Evolutionary conservation across 139 green algal species (phyloP).

Genomic region (Chlorella sp.): DNA sequence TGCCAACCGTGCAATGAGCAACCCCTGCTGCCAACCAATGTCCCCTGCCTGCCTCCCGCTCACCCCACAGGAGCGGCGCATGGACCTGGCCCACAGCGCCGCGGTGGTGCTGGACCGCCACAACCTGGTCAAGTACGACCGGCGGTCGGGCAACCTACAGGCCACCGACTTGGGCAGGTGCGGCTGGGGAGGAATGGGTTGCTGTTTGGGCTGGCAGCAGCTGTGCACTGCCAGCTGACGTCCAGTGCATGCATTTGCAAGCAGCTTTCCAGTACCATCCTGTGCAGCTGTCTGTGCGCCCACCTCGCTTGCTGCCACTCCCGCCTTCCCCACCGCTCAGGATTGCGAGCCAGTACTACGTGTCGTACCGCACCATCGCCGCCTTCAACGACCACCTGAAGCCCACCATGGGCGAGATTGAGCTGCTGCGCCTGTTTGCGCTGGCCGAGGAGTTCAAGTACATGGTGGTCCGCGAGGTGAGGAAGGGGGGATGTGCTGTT

Average conservation of each 20-base stretch:
- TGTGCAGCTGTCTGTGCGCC: too few species aligned
- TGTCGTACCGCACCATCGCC: conserved; percentile 93
- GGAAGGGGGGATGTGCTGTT: background rate
- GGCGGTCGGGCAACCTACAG: conserved; percentile 87
- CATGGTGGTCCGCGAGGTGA: conserved; percentile 88
- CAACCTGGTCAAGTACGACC: conserved; percentile 95
- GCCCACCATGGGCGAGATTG: conserved; percentile 98
- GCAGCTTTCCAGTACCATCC: background rate
- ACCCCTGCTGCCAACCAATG: background rate
- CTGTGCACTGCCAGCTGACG: too few species aligned
- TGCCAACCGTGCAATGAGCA: too few species aligned
- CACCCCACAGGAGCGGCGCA: conserved; percentile 71
- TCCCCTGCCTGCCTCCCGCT: background rate
- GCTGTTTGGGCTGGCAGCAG: too few species aligned
- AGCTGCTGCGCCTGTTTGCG: conserved; percentile 96
- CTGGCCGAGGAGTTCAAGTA: conserved; percentile 90
- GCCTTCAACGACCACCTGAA: conserved; percentile 98
- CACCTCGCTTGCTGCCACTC: background rate
- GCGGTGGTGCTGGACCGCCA: conserved; percentile 90
- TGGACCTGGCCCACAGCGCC: conserved; percentile 93
- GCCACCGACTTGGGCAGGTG: conserved; percentile 49
- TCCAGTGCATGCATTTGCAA: too few species aligned
- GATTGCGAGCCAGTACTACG: conserved; percentile 99
- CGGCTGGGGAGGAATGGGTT: background rate
- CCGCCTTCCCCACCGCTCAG: conserved; percentile 33